Evolutionary conservation across 768 basidiomycete species (phyloP).

Genomic region (Mycena kentingensis): DNA sequence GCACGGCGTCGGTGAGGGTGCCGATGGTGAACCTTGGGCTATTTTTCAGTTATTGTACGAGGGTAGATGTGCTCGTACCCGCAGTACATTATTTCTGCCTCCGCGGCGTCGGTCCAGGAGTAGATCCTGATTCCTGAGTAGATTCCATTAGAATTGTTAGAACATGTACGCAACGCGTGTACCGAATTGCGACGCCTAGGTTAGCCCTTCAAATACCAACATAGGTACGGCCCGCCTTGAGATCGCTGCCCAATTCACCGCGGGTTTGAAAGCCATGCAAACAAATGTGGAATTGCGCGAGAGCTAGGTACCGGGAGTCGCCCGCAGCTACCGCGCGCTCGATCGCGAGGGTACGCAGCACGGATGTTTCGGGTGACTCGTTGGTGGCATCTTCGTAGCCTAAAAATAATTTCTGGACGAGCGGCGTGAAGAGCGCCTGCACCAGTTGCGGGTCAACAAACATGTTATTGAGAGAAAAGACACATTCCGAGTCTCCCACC

Average conservation of each 20-base stretch:
- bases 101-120: too few species aligned
- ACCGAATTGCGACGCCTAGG: too few species aligned
- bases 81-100: slow-evolving; percentile 53
- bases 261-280: not conserved
- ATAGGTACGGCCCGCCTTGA: too few species aligned
- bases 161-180: too few species aligned
- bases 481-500: slow-evolving; percentile 61
- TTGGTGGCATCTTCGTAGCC: slow-evolving; percentile 55
- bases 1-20: slow-evolving; percentile 39
- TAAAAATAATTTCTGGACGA: slow-evolving; percentile 56
- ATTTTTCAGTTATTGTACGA: not conserved
- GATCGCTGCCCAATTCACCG: not conserved
- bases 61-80: slow-evolving; percentile 20
- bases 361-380: slow-evolving; percentile 54
- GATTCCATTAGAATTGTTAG: too few species aligned
- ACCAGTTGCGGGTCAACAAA: not conserved
- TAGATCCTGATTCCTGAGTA: too few species aligned
- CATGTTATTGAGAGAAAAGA: slow-evolving; percentile 42
- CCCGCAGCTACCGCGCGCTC: slow-evolving; percentile 42
- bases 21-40: slow-evolving; percentile 43
- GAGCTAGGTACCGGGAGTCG: slow-evolving; percentile 35
- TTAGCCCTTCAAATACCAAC: too few species aligned
- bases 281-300: not conserved
- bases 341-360: slow-evolving; percentile 61
- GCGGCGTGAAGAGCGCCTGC: slow-evolving; percentile 49